Evolutionary conservation across 441 rosid species (phyloP).

Genomic region (Sinapis alba): DNA sequence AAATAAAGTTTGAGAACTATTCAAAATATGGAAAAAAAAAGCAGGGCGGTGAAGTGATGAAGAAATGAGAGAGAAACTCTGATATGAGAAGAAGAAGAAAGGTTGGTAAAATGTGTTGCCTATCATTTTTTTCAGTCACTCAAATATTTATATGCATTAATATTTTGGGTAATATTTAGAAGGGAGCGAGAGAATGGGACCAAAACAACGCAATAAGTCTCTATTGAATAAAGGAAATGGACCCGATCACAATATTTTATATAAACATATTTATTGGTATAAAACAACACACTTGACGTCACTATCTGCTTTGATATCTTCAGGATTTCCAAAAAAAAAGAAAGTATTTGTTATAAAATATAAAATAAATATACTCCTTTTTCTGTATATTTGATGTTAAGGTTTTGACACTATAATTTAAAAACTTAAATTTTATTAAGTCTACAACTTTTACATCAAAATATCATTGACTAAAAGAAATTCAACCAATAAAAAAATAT

Average conservation of each 20-base stretch:
- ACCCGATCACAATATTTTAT: constrained; percentile 30
- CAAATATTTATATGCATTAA: constrained; percentile 42
- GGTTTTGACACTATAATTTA: too few species aligned
- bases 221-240: constrained; percentile 41
- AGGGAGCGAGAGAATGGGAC: constrained; percentile 23
- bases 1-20: constrained; percentile 21
- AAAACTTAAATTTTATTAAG: too few species aligned
- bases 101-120: background rate
- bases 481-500: background rate
- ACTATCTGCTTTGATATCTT: constrained; percentile 21
- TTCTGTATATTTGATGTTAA: too few species aligned
- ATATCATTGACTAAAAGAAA: too few species aligned
- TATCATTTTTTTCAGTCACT: constrained; percentile 33
- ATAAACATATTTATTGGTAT: background rate
- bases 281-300: constrained; percentile 27
- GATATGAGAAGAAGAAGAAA: constrained; percentile 23
- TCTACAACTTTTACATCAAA: too few species aligned
- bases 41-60: constrained; percentile 22
- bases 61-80: constrained; percentile 19
- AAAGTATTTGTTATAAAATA: background rate
- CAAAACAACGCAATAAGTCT: constrained; percentile 35
- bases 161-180: constrained; percentile 18
- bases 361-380: background rate
- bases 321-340: background rate
- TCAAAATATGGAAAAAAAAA: constrained; percentile 21